Evolutionary conservation across 148 eudicot genomes (phyloP).

Genomic region (Chenopodium formosanum): DNA sequence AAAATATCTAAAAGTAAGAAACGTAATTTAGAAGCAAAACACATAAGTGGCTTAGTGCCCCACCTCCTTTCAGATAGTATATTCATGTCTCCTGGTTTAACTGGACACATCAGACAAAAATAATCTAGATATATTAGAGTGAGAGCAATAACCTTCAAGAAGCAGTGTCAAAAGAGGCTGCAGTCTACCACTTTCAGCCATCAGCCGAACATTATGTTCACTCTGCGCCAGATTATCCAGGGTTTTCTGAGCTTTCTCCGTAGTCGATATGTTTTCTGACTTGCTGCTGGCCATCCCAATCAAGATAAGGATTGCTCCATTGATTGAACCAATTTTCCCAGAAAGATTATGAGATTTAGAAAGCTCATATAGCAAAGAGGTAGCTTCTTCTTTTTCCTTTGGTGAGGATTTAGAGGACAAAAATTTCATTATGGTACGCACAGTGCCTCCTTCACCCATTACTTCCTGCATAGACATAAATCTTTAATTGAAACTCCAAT

Average conservation of each 20-base stretch:
- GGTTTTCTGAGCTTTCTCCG: conserved; percentile 73
- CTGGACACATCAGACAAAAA: neutral
- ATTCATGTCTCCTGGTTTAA: neutral
- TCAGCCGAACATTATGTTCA: conserved; percentile 76
- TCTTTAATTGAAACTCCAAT: neutral
- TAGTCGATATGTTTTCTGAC: conserved; percentile 57
- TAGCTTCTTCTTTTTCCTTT: conserved; percentile 62
- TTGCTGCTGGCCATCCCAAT: conserved; percentile 90
- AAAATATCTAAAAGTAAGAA: too few species aligned
- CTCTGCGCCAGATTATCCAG: conserved; percentile 69
- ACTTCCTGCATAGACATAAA: conserved; percentile 53
- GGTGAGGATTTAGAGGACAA: conserved; percentile 60
- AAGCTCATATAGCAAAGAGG: conserved; percentile 78
- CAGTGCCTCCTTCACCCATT: conserved; percentile 76
- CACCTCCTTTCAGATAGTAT: neutral
- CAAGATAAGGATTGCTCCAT: conserved; percentile 84
- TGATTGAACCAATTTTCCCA: conserved; percentile 81
- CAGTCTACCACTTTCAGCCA: conserved; percentile 90
- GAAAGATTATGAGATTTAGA: conserved; percentile 67
- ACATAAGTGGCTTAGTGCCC: neutral
- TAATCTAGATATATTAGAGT: neutral
- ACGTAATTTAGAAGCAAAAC: neutral
- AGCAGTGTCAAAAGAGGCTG: conserved; percentile 73
- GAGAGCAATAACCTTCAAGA: conserved; percentile 61
- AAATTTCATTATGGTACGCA: conserved; percentile 70